Conservation (phyloP, 2,329 filamentous ascomycete genomes). For the Hypoxylon sp. region DNA sequence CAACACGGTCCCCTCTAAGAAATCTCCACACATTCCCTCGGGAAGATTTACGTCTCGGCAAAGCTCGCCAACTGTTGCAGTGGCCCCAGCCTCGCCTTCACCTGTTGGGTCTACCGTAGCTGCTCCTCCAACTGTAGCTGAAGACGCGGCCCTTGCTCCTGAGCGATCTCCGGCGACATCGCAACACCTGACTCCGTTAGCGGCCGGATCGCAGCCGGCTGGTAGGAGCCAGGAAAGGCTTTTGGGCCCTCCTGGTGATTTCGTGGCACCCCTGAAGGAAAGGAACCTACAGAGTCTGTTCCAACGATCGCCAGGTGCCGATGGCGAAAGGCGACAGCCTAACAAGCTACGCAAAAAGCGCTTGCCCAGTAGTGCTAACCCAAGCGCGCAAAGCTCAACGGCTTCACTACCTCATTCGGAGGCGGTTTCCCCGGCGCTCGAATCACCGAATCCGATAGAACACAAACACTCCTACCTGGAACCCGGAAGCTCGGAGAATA, state of each 20-base stretch:
- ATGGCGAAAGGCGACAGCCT: constrained; percentile 77
- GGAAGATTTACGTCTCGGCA: constrained; percentile 70
- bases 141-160: constrained; percentile 45
- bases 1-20: constrained; percentile 94
- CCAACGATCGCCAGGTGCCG: constrained; percentile 73
- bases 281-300: constrained; percentile 78
- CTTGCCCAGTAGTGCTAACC: constrained; percentile 79
- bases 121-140: constrained; percentile 52
- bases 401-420: constrained; percentile 73
- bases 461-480: constrained; percentile 39
- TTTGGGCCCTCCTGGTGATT: constrained; percentile 57
- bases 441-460: constrained; percentile 63
- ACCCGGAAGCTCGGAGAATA: constrained; percentile 44
- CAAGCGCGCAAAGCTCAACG: constrained; percentile 90
- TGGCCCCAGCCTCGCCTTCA: constrained; percentile 63
- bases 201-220: constrained; percentile 50
- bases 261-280: constrained; percentile 72
- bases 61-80: constrained; percentile 51
- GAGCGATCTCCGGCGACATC: constrained; percentile 48
- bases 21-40: constrained; percentile 78
- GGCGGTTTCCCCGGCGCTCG: constrained; percentile 60
- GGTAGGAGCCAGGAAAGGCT: constrained; percentile 64
- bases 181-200: constrained; percentile 51
- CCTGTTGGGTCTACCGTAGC: constrained; percentile 58
- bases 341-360: constrained; percentile 94